Percentiles rank a stretch among this genome's conserved stretches.
Conservation (phyloP, 148 eudicot genomes). For the Bassia scoparia region DNA sequence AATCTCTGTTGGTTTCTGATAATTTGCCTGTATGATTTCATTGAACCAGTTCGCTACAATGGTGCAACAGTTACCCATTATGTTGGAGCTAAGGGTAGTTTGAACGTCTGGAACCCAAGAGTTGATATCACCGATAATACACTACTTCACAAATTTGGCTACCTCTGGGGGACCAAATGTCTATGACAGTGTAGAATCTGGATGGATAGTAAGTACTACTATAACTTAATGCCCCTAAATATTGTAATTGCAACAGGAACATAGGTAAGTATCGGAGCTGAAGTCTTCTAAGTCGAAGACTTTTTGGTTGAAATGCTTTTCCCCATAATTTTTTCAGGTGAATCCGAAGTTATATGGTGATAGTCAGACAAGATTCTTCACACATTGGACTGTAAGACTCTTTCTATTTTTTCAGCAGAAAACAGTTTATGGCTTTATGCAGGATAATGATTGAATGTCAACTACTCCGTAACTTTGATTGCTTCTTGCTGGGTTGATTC, state of each 20-base stretch:
- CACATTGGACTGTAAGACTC: conserved; percentile 64
- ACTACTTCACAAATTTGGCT: conserved; percentile 51
- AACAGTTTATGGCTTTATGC: too few species aligned
- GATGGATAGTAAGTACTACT: conserved; percentile 57
- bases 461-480: not conserved
- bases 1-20: not conserved
- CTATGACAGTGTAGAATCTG: conserved; percentile 45
- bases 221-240: too few species aligned
- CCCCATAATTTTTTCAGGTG: conserved; percentile 36
- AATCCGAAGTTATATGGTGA: conserved; percentile 69
- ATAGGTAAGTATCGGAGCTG: not conserved
- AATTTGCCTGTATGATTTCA: not conserved
- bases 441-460: too few species aligned
- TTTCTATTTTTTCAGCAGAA: not conserved
- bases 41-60: conserved; percentile 37
- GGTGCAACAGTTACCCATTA: conserved; percentile 35
- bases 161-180: conserved; percentile 32
- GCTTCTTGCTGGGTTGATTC: conserved; percentile 1
- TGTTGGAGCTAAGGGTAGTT: conserved; percentile 41
- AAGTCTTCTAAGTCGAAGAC: not conserved
- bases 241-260: too few species aligned
- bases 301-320: not conserved
- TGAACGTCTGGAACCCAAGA: conserved; percentile 48
- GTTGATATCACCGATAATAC: conserved; percentile 50
- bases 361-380: conserved; percentile 43